Percentiles rank a stretch among this genome's conserved stretches.
phyloP scores from a whole-genome alignment of 768 basidiomycete species.

The Gloeostereum incarnatum region DNA sequence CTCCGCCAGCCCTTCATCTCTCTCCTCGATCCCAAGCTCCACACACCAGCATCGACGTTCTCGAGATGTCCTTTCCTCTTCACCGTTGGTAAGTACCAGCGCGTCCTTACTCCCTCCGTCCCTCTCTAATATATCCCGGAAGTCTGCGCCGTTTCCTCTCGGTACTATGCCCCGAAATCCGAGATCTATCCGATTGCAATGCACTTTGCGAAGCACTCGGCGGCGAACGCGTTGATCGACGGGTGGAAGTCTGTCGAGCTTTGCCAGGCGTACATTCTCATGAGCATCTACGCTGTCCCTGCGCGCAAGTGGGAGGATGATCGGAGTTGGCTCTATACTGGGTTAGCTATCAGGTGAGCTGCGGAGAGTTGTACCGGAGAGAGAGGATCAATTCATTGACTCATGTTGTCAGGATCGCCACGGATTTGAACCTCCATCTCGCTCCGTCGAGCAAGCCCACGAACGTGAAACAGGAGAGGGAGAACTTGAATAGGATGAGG shows the following conservation, averaged over 20 bases:
- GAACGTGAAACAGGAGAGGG: slow-evolving; percentile 69
- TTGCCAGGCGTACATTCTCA: slow-evolving; percentile 85
- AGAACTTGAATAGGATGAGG: slow-evolving; percentile 77
- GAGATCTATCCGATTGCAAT: slow-evolving; percentile 84
- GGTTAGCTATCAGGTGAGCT: slow-evolving; percentile 67
- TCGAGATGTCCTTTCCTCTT: slow-evolving; percentile 85
- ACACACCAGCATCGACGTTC: slow-evolving; percentile 72
- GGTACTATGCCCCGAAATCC: slow-evolving; percentile 71
- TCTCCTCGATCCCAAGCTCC: slow-evolving; percentile 71
- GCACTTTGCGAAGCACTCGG: slow-evolving; percentile 81
- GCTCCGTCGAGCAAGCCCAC: slow-evolving; percentile 50
- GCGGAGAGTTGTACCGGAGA: no score
- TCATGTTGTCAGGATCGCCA: slow-evolving; percentile 59
- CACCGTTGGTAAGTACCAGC: slow-evolving; percentile 69
- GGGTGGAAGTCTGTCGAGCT: slow-evolving; percentile 84
- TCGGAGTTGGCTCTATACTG: slow-evolving; percentile 82
- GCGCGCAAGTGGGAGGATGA: slow-evolving; percentile 86
- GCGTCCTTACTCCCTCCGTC: background rate
- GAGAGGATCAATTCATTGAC: slow-evolving; percentile 3
- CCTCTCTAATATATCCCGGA: slow-evolving; percentile 1
- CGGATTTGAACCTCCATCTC: slow-evolving; percentile 81
- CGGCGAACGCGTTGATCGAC: slow-evolving; percentile 71
- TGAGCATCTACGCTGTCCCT: slow-evolving; percentile 75
- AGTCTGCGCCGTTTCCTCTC: slow-evolving; percentile 83
- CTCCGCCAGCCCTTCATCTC: slow-evolving; percentile 52